Base-by-base conservation (phyloP, 805 yeast species). In the Hermanozyma aechmeae region DNA sequence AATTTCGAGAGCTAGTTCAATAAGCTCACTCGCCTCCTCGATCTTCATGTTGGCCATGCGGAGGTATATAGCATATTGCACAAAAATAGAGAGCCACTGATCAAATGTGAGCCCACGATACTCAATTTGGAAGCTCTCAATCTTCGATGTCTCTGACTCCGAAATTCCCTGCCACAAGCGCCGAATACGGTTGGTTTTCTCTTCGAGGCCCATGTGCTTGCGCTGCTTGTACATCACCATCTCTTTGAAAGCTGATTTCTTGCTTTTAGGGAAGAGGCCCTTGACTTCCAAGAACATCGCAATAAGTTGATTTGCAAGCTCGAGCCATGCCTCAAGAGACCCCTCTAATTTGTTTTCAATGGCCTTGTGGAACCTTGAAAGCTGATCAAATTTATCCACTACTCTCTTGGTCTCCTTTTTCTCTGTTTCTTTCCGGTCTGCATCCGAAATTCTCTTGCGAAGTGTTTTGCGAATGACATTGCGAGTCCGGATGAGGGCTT, bases 71-170 rank as follows among this genome's bases (percentile, higher is more conserved):
- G 94, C 77, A 42, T 80, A 75, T 44, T 79, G 80, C 72, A 86
- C 78, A 44, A 86, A 83, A 5, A 89, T 59, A 37, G 71, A 75
- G 51, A 85, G 85, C 98, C 98, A 92, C 21, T 69, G 69, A 22
- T 79, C 81, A 50, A 82, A 82, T 3, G 65, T 58, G 13, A 86
- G 56, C 0, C 95, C 96, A 33, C 95, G 65, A 45, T 80, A 82
- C 42, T 71, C 77, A 11, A 18, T 18, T 11, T 8, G 21, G 10
- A 11, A 8, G 21, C 11, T 11, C 7, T 23, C 16, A 32, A 46
- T 52, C 23, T 61, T 30, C 2, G 58, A 33, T 22, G 40, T 42
- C 19, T 50, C 57, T 13, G 46, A 52, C 12, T 41, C 45, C n/a
- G 46, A 44, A 37, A 60, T 61, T 48, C 62, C 87, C 40, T 77